phyloP scores from a whole-genome alignment of 768 basidiomycete genomes.

The Cystofilobasidium macerans region DNA sequence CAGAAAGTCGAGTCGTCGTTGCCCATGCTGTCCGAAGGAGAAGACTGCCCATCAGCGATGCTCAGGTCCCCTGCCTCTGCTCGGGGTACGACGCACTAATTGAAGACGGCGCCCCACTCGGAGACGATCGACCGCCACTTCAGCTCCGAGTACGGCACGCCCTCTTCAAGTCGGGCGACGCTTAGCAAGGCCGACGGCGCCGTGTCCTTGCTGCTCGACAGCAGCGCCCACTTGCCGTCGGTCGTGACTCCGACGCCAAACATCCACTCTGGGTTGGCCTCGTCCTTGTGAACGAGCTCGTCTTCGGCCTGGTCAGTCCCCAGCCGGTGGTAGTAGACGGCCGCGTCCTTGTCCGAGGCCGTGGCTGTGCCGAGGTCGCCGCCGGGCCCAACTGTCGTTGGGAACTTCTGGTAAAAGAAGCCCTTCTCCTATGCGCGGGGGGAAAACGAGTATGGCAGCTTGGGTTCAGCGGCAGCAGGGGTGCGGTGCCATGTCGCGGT shows the following conservation, averaged over 20 bases:
- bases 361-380: background rate
- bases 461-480: too few species aligned
- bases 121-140: constrained; percentile 62
- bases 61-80: background rate
- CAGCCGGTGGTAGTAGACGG: constrained; percentile 58
- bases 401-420: constrained; percentile 61
- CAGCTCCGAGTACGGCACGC: constrained; percentile 45
- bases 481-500: too few species aligned
- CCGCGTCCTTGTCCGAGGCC: constrained; percentile 52
- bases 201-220: constrained; percentile 52
- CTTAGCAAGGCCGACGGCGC: constrained; percentile 44
- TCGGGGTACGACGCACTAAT: constrained; percentile 15
- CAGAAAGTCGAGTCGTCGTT: constrained; percentile 56
- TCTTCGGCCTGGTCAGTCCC: constrained; percentile 44
- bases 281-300: constrained; percentile 55
- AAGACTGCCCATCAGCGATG: background rate
- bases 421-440: too few species aligned
- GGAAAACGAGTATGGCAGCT: too few species aligned
- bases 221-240: constrained; percentile 54
- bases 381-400: constrained; percentile 2
- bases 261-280: constrained; percentile 55
- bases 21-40: constrained; percentile 44
- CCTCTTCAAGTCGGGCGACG: constrained; percentile 53
- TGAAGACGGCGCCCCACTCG: constrained; percentile 54
- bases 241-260: constrained; percentile 38